phyloP scores from a whole-genome alignment of 495 filamentous ascomycete genomes.

The Podospora pseudopauciseta region DNA sequence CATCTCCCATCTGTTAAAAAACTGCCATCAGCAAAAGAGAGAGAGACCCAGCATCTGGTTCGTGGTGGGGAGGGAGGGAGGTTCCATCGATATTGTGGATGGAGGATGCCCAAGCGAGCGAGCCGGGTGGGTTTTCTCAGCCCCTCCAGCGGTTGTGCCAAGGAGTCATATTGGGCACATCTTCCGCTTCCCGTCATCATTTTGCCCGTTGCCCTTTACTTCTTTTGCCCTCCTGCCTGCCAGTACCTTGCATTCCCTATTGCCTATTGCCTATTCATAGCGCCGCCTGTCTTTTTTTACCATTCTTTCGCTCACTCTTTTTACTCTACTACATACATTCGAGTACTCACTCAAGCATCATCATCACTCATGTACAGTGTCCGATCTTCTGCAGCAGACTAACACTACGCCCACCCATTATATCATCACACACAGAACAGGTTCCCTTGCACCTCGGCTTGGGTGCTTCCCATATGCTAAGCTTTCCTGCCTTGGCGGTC shows the following conservation, averaged over 20 bases:
- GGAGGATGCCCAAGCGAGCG: background rate
- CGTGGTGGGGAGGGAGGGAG: too few species aligned
- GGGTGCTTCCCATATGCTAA: slow-evolving; percentile 21
- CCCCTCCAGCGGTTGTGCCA: slow-evolving; percentile 19
- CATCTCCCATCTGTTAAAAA: background rate
- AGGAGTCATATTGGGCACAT: slow-evolving; percentile 16
- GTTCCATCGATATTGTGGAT: too few species aligned
- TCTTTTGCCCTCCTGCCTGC: slow-evolving; percentile 5
- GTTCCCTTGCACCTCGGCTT: slow-evolving; percentile 7
- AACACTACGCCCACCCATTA: background rate
- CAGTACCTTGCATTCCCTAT: slow-evolving; percentile 2
- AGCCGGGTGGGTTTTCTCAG: slow-evolving; percentile 19
- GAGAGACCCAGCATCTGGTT: too few species aligned
- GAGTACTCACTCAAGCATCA: too few species aligned
- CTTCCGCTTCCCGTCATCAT: slow-evolving; percentile 18
- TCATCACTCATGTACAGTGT: too few species aligned
- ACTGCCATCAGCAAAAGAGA: too few species aligned
- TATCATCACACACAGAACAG: background rate
- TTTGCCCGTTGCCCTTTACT: slow-evolving; percentile 16
- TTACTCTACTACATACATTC: background rate
- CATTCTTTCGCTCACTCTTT: background rate
- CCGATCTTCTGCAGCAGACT: background rate
- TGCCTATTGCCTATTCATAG: slow-evolving; percentile 8
- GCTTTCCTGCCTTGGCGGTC: slow-evolving; percentile 21
- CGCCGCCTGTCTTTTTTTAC: background rate